phyloP scores from a whole-genome alignment of 768 basidiomycete species.

The Clitopilus passeckerianus region DNA sequence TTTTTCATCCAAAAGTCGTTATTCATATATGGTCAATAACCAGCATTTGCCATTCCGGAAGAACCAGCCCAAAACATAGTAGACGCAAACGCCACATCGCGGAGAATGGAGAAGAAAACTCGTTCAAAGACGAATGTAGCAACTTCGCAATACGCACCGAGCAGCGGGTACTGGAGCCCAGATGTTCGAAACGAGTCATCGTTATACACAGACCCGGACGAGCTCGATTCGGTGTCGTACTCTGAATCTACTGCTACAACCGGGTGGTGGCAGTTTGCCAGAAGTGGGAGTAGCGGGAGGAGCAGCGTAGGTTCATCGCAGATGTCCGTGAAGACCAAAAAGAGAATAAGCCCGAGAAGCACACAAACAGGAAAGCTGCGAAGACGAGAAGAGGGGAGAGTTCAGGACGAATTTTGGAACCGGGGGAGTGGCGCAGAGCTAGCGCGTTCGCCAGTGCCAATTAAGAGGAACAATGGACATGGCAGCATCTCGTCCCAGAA shows the following conservation, averaged over 20 bases:
- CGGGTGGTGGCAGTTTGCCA: background rate
- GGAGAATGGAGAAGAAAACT: background rate
- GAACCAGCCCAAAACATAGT: background rate
- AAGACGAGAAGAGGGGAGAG: background rate
- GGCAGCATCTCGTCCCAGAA: background rate
- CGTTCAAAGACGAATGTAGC: background rate
- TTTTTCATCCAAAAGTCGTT: background rate
- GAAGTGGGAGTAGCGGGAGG: background rate
- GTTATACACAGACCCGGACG: background rate
- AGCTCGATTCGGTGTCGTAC: background rate
- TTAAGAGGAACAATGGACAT: background rate
- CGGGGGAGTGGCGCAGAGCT: background rate
- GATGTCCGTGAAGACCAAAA: background rate
- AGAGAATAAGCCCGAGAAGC: background rate
- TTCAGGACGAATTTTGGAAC: background rate
- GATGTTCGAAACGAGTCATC: background rate
- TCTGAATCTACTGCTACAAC: background rate
- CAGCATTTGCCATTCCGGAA: background rate
- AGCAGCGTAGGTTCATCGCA: background rate
- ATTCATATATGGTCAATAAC: background rate
- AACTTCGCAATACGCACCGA: background rate
- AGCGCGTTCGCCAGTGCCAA: background rate
- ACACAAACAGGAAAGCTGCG: background rate
- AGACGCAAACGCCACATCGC: background rate
- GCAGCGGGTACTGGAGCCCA: background rate